A percentile compares a stretch with the other conserved stretches of the same genome.
phyloP scores from a whole-genome alignment of 192 early-diverging fungal species.

The Backusella parvicylindrica region DNA sequence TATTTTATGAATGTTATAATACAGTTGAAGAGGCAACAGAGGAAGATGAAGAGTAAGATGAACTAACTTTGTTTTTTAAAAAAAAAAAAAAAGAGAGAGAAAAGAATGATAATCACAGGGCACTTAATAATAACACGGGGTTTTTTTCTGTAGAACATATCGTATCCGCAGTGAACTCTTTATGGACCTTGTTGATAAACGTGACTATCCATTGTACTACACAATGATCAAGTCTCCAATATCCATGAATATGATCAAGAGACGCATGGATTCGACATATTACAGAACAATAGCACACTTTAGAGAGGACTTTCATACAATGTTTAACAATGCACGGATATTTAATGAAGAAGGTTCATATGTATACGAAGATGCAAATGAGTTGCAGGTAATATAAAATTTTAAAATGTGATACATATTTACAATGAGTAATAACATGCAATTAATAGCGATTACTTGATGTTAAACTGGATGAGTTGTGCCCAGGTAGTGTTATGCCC shows the following conservation, averaged over 20 bases:
- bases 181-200: conserved; percentile 64
- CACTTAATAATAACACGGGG: not conserved
- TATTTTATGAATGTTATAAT: conserved; percentile 58
- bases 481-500: conserved; percentile 4
- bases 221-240: conserved; percentile 84
- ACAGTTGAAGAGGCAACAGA: conserved; percentile 56
- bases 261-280: conserved; percentile 62
- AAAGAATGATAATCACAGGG: not conserved
- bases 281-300: conserved; percentile 70
- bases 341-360: conserved; percentile 89
- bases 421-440: not conserved
- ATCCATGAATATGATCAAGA: conserved; percentile 84
- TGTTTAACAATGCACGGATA: conserved; percentile 89
- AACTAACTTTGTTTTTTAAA: not conserved
- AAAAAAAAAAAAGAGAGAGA: not conserved
- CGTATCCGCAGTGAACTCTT: conserved; percentile 77
- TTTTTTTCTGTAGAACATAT: conserved; percentile 21
- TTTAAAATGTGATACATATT: not conserved
- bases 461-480: not conserved
- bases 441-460: conserved; percentile 13
- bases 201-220: conserved; percentile 89
- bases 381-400: conserved; percentile 42
- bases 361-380: conserved; percentile 84
- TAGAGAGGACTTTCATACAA: conserved; percentile 79
- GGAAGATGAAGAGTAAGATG: conserved; percentile 40